Conservation (phyloP, 1,284 basidiomycete genomes). For the Marasmius tenuissimus region DNA sequence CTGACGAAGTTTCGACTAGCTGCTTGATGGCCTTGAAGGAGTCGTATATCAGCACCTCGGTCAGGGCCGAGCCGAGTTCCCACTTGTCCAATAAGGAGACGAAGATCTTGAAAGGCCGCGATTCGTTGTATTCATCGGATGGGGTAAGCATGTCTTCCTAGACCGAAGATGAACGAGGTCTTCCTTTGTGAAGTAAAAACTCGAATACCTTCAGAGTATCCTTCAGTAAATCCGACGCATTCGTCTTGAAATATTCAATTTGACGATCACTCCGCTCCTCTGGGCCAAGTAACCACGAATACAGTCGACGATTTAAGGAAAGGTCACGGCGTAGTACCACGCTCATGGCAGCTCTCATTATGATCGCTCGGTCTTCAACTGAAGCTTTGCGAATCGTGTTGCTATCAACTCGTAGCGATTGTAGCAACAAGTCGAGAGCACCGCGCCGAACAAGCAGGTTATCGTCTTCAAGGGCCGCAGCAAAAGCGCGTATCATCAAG, state of each 20-base stretch:
- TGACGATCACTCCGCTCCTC: conserved; percentile 78
- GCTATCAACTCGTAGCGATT: conserved; percentile 75
- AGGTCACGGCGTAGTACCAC: conserved; percentile 92
- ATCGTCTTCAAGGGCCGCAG: conserved; percentile 87
- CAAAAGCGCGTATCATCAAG: conserved; percentile 89
- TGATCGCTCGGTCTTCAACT: conserved; percentile 66
- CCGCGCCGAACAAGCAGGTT: conserved; percentile 85
- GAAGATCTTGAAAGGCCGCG: conserved; percentile 93
- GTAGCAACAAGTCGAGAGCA: conserved; percentile 78
- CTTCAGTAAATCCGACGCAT: conserved; percentile 71
- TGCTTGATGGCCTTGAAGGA: conserved; percentile 71
- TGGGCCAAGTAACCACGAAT: conserved; percentile 89
- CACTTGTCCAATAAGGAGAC: conserved; percentile 95
- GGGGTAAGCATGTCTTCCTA: conserved; percentile 76
- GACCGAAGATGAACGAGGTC: conserved; percentile 7
- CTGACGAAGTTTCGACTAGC: conserved; percentile 50
- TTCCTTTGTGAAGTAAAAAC: conserved; percentile 1
- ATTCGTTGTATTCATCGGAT: conserved; percentile 70
- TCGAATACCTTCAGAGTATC: conserved; percentile 64
- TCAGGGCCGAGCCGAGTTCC: conserved; percentile 88
- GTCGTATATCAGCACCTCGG: conserved; percentile 78
- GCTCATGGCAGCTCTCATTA: conserved; percentile 76
- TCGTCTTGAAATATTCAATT: conserved; percentile 63
- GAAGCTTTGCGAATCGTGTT: conserved; percentile 65
- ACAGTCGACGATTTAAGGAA: conserved; percentile 90